Evolutionary conservation across 2,329 filamentous ascomycete species (phyloP).

Genomic region (Hirsutella rhossiliensis): DNA sequence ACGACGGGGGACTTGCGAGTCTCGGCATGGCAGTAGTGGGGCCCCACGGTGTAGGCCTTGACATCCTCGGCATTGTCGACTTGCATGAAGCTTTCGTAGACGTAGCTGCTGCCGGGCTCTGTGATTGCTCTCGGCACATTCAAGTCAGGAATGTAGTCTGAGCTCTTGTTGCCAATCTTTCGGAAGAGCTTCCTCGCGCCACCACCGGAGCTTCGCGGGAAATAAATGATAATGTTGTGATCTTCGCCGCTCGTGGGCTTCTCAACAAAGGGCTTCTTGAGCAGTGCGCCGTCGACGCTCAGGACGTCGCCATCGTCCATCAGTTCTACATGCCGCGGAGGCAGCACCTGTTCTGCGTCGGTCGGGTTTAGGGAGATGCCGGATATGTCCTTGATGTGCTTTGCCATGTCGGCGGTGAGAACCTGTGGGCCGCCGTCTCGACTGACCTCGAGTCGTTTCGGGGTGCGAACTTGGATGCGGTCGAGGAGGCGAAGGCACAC

Average conservation of each 20-base stretch:
- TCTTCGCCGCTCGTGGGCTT: constrained; percentile 98
- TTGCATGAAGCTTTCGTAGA: constrained; percentile 94
- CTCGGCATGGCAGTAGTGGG: constrained; percentile 88
- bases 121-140: constrained; percentile 68
- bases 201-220: constrained; percentile 73
- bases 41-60: constrained; percentile 94
- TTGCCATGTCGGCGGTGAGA: constrained; percentile 66
- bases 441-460: constrained; percentile 78
- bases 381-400: constrained; percentile 68
- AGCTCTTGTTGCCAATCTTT: constrained; percentile 98
- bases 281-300: constrained; percentile 67
- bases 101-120: constrained; percentile 71
- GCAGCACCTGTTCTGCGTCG: constrained; percentile 47
- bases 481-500: constrained; percentile 82
- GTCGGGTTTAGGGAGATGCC: constrained; percentile 64
- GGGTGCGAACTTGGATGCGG: constrained; percentile 79
- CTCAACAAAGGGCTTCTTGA: constrained; percentile 93
- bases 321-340: constrained; percentile 65
- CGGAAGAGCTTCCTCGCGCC: constrained; percentile 87
- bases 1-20: constrained; percentile 96
- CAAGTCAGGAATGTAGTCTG: constrained; percentile 75
- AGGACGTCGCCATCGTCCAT: constrained; percentile 85
- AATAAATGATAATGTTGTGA: constrained; percentile 98
- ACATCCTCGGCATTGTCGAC: constrained; percentile 97
- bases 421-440: constrained; percentile 80